A percentile compares a stretch with the other conserved stretches of the same genome.
Evolutionary conservation across 2,329 filamentous ascomycete genomes (phyloP).

Genomic region (Venturia pyrina): DNA sequence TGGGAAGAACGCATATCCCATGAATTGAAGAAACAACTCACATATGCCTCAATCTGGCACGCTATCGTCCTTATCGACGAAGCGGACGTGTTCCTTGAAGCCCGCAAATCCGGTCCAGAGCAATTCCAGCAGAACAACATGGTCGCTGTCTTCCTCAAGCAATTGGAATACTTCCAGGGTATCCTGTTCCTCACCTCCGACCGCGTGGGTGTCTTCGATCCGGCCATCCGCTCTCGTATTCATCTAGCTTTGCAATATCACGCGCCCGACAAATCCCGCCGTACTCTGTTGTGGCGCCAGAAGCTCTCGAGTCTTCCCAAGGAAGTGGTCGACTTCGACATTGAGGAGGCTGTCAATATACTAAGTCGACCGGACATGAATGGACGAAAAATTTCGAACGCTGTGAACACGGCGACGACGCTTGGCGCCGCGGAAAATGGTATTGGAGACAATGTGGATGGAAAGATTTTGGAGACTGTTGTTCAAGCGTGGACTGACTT

Average conservation of each 20-base stretch:
- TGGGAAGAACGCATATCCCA: slow-evolving; percentile 12
- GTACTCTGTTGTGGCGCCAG: slow-evolving; percentile 15
- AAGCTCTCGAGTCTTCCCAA: slow-evolving; percentile 6
- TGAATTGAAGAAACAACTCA: slow-evolving; percentile 21
- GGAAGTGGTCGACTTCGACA: slow-evolving; percentile 13
- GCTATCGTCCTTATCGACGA: slow-evolving; percentile 49
- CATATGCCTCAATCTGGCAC: slow-evolving; percentile 40
- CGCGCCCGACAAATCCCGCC: slow-evolving; percentile 13
- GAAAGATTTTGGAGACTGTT: slow-evolving; percentile 16
- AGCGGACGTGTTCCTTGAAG: slow-evolving; percentile 50
- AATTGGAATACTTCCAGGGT: slow-evolving; percentile 30
- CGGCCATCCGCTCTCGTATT: slow-evolving; percentile 34
- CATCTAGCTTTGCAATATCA: slow-evolving; percentile 23
- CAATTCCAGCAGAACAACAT: slow-evolving; percentile 5
- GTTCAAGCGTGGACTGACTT: slow-evolving; percentile 16
- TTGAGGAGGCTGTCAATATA: slow-evolving; percentile 13
- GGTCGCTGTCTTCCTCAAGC: slow-evolving; percentile 32
- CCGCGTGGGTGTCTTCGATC: slow-evolving; percentile 27
- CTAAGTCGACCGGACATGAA: slow-evolving; percentile 16
- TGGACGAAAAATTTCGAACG: slow-evolving; percentile 20
- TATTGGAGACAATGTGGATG: not conserved
- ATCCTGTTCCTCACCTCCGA: slow-evolving; percentile 36
- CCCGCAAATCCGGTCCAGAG: slow-evolving; percentile 25
- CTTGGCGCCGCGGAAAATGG: slow-evolving; percentile 15
- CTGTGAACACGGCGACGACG: slow-evolving; percentile 17